Percentiles rank a stretch among this genome's conserved stretches.
Evolutionary conservation across 805 yeast genomes (phyloP).

Genomic region (Spathaspora arborariae): DNA sequence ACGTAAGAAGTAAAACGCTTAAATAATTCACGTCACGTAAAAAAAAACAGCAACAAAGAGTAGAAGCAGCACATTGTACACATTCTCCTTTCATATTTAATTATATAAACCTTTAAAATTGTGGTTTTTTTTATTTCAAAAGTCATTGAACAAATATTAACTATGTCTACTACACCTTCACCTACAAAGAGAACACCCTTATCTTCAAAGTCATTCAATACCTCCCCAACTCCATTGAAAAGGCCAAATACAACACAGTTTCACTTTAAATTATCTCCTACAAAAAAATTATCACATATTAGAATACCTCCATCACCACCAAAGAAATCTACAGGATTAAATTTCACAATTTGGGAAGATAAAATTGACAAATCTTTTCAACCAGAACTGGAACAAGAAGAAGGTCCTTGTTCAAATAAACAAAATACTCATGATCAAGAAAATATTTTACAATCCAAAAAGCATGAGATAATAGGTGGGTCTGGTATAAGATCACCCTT

Average conservation of each 20-base stretch:
- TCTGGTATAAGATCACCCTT: constrained; percentile 22
- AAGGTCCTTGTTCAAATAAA: constrained; percentile 13
- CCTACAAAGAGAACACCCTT: constrained; percentile 11
- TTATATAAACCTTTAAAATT: neutral
- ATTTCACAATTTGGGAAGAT: constrained; percentile 12
- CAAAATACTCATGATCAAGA: constrained; percentile 37
- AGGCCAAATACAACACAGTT: neutral
- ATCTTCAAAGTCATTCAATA: constrained; percentile 11
- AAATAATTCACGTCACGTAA: neutral
- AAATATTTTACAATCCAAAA: constrained; percentile 35
- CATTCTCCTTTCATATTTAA: neutral
- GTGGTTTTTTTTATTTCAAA: neutral
- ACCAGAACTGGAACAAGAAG: constrained; percentile 1
- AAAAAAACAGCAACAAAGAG: neutral
- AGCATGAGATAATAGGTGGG: constrained; percentile 9
- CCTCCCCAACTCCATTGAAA: constrained; percentile 8
- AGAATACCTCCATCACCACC: neutral
- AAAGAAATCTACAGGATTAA: neutral
- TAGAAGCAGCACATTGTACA: neutral
- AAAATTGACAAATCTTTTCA: neutral
- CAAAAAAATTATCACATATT: constrained; percentile 3
- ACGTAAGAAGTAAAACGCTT: neutral
- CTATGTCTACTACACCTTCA: constrained; percentile 4
- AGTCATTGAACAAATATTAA: neutral
- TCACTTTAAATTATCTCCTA: constrained; percentile 3